Evolutionary conservation across 306 rosid genomes (phyloP).

Genomic region (Canavalia gladiata): DNA sequence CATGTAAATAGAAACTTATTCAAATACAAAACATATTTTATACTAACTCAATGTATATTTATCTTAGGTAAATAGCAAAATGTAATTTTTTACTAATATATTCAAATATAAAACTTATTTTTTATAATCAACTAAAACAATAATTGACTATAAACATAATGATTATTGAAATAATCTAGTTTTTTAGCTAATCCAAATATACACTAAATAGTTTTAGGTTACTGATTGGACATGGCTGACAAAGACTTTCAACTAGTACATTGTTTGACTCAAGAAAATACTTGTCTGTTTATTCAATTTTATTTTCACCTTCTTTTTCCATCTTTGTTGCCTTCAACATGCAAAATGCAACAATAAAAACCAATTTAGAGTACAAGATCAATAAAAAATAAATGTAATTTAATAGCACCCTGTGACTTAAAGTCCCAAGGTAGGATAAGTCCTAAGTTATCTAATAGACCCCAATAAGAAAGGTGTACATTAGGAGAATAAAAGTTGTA

Average conservation of each 20-base stretch:
- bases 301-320: neutral
- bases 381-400: slow-evolving; percentile 5
- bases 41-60: too few relatives aligned
- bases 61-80: too few relatives aligned
- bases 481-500: too few relatives aligned
- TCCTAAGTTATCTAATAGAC: slow-evolving; percentile 4
- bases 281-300: slow-evolving; percentile 18
- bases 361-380: slow-evolving; percentile 29
- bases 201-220: neutral
- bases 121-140: too few relatives aligned
- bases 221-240: neutral
- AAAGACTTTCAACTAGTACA: neutral
- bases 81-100: too few relatives aligned
- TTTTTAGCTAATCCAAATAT: too few relatives aligned
- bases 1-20: neutral
- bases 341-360: slow-evolving; percentile 18
- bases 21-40: too few relatives aligned
- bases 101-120: too few relatives aligned
- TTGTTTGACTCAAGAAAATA: neutral
- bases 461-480: too few relatives aligned
- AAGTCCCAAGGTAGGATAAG: neutral
- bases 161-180: too few relatives aligned
- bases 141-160: too few relatives aligned
- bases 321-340: neutral
- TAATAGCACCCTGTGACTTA: slow-evolving; percentile 3